A percentile compares a stretch with the other conserved stretches of the same genome.
These are phyloP conservation scores for Lipomyces yamanashiensis DNA, from an alignment of 805 yeast genomes.

Conservation along the genomic window DNA sequence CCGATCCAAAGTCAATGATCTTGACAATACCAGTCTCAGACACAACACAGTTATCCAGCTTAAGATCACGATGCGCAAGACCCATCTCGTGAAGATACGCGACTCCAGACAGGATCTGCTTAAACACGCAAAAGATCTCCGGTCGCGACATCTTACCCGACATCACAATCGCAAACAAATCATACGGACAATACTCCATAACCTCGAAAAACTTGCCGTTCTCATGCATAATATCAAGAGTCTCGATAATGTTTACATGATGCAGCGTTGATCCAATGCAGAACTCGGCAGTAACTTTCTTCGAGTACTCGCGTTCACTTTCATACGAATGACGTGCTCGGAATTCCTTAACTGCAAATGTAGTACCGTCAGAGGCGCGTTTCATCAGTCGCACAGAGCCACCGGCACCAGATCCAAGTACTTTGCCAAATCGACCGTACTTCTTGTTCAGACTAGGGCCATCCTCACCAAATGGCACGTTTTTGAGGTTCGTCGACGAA, in stretches of 20 bases:
- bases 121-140: conserved; percentile 81
- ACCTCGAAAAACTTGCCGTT: conserved; percentile 67
- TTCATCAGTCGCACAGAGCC: conserved; percentile 86
- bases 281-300: conserved; percentile 81
- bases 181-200: conserved; percentile 92
- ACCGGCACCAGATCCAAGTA: conserved; percentile 91
- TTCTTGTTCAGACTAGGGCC: conserved; percentile 56
- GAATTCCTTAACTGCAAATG: conserved; percentile 88
- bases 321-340: conserved; percentile 68
- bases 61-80: conserved; percentile 89
- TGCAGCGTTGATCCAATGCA: conserved; percentile 76
- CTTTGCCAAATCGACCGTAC: conserved; percentile 74
- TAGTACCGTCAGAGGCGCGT: conserved; percentile 59
- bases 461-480: conserved; percentile 49
- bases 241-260: conserved; percentile 80
- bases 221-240: conserved; percentile 78
- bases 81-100: conserved; percentile 78
- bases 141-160: conserved; percentile 71
- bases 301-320: conserved; percentile 67
- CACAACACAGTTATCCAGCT: conserved; percentile 92
- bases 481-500: conserved; percentile 35
- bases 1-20: conserved; percentile 91
- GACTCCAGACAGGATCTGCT: conserved; percentile 78
- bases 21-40: conserved; percentile 74
- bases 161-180: conserved; percentile 93